Evolutionary conservation across 768 basidiomycete species (phyloP).

Genomic region (Mycena galericulata): DNA sequence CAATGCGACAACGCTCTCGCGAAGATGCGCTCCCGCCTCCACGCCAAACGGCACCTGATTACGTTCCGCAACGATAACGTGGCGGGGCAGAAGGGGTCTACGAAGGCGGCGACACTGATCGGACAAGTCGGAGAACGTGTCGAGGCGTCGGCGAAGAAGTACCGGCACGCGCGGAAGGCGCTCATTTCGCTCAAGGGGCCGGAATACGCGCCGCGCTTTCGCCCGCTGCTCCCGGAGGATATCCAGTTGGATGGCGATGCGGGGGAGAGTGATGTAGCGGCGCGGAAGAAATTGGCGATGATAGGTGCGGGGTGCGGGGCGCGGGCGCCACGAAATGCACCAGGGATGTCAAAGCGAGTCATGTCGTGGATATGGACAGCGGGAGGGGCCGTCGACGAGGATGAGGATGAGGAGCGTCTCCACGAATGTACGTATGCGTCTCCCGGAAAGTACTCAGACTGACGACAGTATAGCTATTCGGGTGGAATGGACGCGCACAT

Average conservation of each 20-base stretch:
- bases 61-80: constrained; percentile 18
- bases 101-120: neutral
- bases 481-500: constrained; percentile 30
- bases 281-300: neutral
- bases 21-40: constrained; percentile 33
- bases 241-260: neutral
- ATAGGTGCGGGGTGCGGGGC: too few relatives aligned
- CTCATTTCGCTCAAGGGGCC: neutral
- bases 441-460: neutral
- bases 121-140: neutral
- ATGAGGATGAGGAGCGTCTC: neutral
- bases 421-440: constrained; percentile 3
- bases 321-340: neutral
- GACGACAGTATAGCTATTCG: constrained; percentile 13
- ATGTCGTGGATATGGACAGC: constrained; percentile 29
- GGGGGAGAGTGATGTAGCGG: neutral
- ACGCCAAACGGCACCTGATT: constrained; percentile 37
- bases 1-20: constrained; percentile 37
- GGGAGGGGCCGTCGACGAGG: neutral
- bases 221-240: neutral
- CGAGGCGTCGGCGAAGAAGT: neutral
- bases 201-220: neutral
- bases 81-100: neutral
- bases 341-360: neutral
- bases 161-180: neutral